Evolutionary conservation across 164 flowering plant species (phyloP), one percentile per base, ranked within the genome.

Genomic region (Euptelea pleiosperma): DNA sequence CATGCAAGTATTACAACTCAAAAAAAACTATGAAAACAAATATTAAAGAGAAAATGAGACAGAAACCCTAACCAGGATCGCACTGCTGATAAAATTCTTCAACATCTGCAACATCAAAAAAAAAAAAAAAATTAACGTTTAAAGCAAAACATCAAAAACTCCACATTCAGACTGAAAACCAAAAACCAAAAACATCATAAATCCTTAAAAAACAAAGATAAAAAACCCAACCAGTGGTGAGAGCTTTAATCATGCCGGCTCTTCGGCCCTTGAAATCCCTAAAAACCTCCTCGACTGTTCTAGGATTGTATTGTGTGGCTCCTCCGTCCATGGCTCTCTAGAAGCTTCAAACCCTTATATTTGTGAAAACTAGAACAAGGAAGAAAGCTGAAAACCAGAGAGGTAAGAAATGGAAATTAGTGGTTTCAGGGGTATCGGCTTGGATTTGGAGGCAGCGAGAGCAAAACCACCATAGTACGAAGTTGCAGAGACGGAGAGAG

Each of bases 281-380:
- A 64, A 85, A 85, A 8, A 85, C 91, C 55, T 85, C 91, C 25
- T 85, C 91, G 8, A 85, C 91, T 0, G 91, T 85, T 22, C 91
- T 79, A 22, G 87, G 91, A 65, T 82, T 84, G 74, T 80, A 84
- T 28, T 59, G 65, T 31, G 61, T 74, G 9, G 62, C 55, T 37
- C 73, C 74, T 22, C 78, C 75, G 59, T 81, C 89, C 89, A 79
- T 78, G 10, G 29, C 58, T 45, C 7, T 33, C 35, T 16, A 15
- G 31, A 21, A 35, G 9, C 39, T 26, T 31, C 21, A 45, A 33
- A 18, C 25, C 33, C 52, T 33, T 21, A 7, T n/a, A 51, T 36
- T 21, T 10, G 40, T 28, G 49, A 10, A 44, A 51, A 8, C 39
- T 22, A 33, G 14, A 55, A 34, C 0, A 40, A 8, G 8, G 16